These are phyloP conservation scores for Galium porrigens DNA, from an alignment of 305 asterid genomes.

Conservation along the genomic window DNA sequence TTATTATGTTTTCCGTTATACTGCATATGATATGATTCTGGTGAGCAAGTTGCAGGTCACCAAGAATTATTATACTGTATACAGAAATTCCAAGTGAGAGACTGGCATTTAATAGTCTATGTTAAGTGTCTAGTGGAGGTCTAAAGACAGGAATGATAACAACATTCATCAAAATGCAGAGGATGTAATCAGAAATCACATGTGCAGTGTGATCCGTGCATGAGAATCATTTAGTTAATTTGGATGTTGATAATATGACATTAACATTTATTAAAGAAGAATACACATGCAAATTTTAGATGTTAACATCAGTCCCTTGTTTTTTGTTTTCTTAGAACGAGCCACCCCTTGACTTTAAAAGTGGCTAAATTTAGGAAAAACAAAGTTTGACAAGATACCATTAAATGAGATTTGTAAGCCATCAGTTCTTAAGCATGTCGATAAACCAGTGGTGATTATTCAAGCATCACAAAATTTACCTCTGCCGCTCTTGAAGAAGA, in stretches of 20 bases:
- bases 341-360: neutral
- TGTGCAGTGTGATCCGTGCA: neutral
- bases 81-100: neutral
- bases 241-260: neutral
- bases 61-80: neutral
- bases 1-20: neutral
- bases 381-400: neutral
- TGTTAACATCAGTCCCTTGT: neutral
- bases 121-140: neutral
- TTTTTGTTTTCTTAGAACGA: neutral
- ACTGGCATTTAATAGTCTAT: neutral
- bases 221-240: neutral
- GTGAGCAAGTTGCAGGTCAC: neutral
- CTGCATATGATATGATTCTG: neutral
- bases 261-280: neutral
- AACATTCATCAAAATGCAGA: neutral
- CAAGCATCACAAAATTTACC: constrained; percentile 27
- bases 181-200: neutral
- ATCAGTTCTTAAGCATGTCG: neutral
- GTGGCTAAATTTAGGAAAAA: neutral
- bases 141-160: neutral
- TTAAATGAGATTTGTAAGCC: neutral
- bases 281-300: neutral
- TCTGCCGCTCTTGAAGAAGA: constrained; percentile 62
- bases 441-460: neutral